phyloP scores from a whole-genome alignment of 2,329 filamentous ascomycete genomes.

The Colletotrichum lindemuthianum region DNA sequence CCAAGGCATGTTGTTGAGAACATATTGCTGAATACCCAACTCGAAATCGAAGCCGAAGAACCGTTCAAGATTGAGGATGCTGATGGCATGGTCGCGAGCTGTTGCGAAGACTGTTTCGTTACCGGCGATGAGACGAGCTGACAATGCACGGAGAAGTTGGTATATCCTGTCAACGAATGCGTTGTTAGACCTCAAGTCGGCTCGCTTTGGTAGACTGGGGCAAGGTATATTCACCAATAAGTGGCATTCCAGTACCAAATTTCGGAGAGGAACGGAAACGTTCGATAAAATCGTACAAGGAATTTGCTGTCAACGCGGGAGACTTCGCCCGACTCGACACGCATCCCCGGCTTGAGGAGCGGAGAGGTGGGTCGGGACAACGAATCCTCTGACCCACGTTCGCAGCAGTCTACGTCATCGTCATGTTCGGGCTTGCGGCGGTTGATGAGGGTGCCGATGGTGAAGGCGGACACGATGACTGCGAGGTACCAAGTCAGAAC shows the following conservation, averaged over 20 bases:
- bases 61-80: constrained; percentile 51
- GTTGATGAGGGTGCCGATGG: constrained; percentile 35
- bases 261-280: constrained; percentile 47
- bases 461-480: constrained; percentile 35
- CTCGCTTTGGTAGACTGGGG: too few species aligned
- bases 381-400: constrained; percentile 32
- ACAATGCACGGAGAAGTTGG: constrained; percentile 54
- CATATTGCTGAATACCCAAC: constrained; percentile 49
- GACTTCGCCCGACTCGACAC: constrained; percentile 12
- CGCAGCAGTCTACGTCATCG: constrained; percentile 27
- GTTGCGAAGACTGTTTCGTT: constrained; percentile 49
- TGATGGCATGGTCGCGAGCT: constrained; percentile 52
- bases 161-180: constrained; percentile 47
- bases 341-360: constrained; percentile 31
- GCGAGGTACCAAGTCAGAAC: neutral
- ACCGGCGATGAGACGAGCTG: constrained; percentile 51
- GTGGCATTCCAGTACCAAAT: constrained; percentile 51
- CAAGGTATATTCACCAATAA: constrained; percentile 42
- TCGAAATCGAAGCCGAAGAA: constrained; percentile 52
- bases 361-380: constrained; percentile 22
- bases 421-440: constrained; percentile 22
- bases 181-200: neutral
- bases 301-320: constrained; percentile 34
- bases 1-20: constrained; percentile 48
- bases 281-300: constrained; percentile 42